Evolutionary conservation across 345 rosid genomes (phyloP).

Genomic region (Boechera retrofracta): DNA sequence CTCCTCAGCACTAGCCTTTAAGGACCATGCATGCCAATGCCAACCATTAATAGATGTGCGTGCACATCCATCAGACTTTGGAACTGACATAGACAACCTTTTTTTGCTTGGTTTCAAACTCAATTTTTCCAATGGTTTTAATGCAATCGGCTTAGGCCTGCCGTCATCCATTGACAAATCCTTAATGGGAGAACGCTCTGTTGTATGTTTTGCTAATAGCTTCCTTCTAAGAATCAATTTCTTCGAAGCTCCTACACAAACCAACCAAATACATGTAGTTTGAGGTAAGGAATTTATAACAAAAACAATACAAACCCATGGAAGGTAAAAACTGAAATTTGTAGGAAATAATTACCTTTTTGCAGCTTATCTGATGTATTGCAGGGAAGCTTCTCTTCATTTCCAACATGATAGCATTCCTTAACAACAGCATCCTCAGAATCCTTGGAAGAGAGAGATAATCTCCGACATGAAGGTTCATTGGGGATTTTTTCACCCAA

Average conservation of each 20-base stretch:
- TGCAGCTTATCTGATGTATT: slow-evolving; percentile 48
- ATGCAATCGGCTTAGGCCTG: slow-evolving; percentile 46
- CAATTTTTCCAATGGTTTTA: slow-evolving; percentile 39
- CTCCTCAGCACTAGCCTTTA: slow-evolving; percentile 76
- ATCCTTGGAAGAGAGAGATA: slow-evolving; percentile 39
- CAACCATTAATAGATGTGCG: slow-evolving; percentile 88
- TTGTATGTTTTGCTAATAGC: slow-evolving; percentile 42
- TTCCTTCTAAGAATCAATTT: slow-evolving; percentile 59
- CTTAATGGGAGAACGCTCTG: slow-evolving; percentile 47
- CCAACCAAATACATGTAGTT: slow-evolving; percentile 30
- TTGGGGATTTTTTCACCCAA: slow-evolving; percentile 43
- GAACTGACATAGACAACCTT: slow-evolving; percentile 53
- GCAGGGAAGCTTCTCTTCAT: slow-evolving; percentile 41
- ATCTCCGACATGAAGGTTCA: slow-evolving; percentile 45
- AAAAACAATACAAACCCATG: slow-evolving; percentile 20
- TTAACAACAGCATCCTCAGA: slow-evolving; percentile 37
- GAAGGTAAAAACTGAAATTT: neutral
- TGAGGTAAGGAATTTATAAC: slow-evolving; percentile 15
- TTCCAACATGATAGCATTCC: slow-evolving; percentile 40
- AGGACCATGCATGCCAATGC: slow-evolving; percentile 96
- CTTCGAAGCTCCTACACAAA: slow-evolving; percentile 51
- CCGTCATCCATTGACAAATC: slow-evolving; percentile 48
- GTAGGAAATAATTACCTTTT: slow-evolving; percentile 35
- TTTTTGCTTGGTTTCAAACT: slow-evolving; percentile 50
- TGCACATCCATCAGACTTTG: slow-evolving; percentile 89